phyloP scores from a whole-genome alignment of 1,284 basidiomycete species.

The Ceratobasidium sp. region DNA sequence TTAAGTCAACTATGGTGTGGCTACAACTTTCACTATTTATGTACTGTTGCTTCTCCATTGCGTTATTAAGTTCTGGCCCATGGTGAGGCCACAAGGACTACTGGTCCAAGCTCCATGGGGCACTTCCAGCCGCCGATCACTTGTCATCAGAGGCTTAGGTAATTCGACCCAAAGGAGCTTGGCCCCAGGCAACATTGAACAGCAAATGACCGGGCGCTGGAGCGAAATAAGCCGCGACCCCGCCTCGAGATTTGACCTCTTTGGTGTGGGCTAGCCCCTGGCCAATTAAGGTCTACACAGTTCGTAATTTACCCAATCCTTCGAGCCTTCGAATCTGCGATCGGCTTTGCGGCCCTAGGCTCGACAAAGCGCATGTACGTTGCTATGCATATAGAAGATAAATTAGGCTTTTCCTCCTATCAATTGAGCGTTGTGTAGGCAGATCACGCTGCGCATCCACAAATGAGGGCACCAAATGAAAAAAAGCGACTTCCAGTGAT shows the following conservation, averaged over 20 bases:
- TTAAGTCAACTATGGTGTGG: background rate
- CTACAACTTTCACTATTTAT: slow-evolving; percentile 10
- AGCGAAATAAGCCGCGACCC: background rate
- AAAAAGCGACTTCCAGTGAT: background rate
- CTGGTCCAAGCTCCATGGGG: slow-evolving; percentile 3
- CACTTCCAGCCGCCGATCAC: background rate
- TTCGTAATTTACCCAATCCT: background rate
- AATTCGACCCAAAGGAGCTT: background rate
- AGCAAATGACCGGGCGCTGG: background rate
- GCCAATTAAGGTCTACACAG: background rate
- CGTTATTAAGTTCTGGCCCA: background rate
- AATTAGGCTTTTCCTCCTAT: background rate
- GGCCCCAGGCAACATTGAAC: background rate
- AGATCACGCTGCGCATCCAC: too few species aligned
- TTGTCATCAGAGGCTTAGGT: background rate
- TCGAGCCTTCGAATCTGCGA: background rate
- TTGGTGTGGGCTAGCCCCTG: background rate
- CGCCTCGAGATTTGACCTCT: background rate
- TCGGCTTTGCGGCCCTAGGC: background rate
- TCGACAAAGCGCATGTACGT: background rate
- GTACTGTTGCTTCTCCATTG: background rate
- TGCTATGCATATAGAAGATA: slow-evolving; percentile 15
- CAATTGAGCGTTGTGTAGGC: background rate
- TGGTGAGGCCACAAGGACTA: background rate
- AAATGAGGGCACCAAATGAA: background rate